Evolutionary conservation across 2,329 filamentous ascomycete species (phyloP).

Genomic region (Curvularia sp.): DNA sequence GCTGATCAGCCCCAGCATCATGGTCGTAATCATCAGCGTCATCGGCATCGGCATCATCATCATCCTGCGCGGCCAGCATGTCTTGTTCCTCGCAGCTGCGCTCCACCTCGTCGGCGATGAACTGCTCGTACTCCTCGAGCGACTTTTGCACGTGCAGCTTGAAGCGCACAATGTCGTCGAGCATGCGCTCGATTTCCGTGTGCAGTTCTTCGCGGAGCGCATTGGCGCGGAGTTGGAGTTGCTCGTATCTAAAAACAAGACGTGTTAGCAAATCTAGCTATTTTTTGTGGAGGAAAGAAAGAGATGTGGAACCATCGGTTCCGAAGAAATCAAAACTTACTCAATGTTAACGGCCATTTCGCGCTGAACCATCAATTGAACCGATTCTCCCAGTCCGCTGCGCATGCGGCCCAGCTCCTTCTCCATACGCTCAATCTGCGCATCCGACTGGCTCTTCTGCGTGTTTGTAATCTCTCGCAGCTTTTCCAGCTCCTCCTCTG

Average conservation of each 20-base stretch:
- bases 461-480: slow-evolving; percentile 86
- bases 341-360: slow-evolving; percentile 98
- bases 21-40: no score
- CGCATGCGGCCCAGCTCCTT: slow-evolving; percentile 97
- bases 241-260: slow-evolving; percentile 75
- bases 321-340: slow-evolving; percentile 59
- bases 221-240: slow-evolving; percentile 83
- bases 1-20: slow-evolving; percentile 34
- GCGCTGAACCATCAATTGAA: slow-evolving; percentile 90
- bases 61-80: slow-evolving; percentile 37
- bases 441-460: slow-evolving; percentile 86
- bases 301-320: no score
- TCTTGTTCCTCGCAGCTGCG: slow-evolving; percentile 61
- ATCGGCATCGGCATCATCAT: slow-evolving; percentile 41
- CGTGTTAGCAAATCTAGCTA: no score
- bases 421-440: slow-evolving; percentile 98
- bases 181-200: slow-evolving; percentile 92
- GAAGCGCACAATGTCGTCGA: slow-evolving; percentile 98
- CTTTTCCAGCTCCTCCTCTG: slow-evolving; percentile 92
- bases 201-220: slow-evolving; percentile 95
- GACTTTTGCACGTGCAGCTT: slow-evolving; percentile 96
- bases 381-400: slow-evolving; percentile 79
- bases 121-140: slow-evolving; percentile 91
- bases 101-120: slow-evolving; percentile 93
- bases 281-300: background rate